Evolutionary conservation across 345 rosid species (phyloP).

Genomic region (Punica granatum): DNA sequence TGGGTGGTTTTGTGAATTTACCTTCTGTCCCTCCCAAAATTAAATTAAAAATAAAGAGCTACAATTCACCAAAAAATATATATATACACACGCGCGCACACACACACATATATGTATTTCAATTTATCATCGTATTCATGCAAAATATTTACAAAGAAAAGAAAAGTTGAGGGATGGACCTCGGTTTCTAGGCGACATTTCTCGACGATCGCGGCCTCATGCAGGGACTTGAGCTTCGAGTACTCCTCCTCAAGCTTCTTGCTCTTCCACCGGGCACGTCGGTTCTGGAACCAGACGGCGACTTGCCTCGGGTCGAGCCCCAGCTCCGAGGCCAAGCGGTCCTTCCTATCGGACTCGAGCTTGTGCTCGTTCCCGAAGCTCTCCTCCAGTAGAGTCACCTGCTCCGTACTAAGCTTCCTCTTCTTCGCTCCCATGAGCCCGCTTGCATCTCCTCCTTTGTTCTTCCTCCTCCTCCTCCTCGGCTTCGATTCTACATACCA

Average conservation of each 20-base stretch:
- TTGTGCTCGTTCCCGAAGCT: slow-evolving; percentile 65
- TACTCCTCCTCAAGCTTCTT: slow-evolving; percentile 85
- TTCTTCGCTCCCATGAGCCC: slow-evolving; percentile 33
- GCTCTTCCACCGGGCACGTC: slow-evolving; percentile 80
- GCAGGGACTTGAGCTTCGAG: slow-evolving; percentile 31
- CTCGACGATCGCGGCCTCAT: slow-evolving; percentile 35
- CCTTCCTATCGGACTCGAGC: slow-evolving; percentile 76
- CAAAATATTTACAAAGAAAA: no score
- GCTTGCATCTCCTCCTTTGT: slow-evolving; percentile 36
- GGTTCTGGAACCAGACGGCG: slow-evolving; percentile 92
- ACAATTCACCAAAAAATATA: no score
- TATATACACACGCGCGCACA: no score
- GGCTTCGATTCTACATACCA: slow-evolving; percentile 29
- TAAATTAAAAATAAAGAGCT: no score
- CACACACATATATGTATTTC: no score
- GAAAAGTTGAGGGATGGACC: slow-evolving; percentile 14
- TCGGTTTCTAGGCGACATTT: slow-evolving; percentile 64
- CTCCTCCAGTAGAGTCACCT: slow-evolving; percentile 51
- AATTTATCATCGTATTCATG: background rate
- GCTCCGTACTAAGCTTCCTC: slow-evolving; percentile 63
- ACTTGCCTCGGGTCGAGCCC: slow-evolving; percentile 90
- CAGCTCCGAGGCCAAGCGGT: slow-evolving; percentile 61
- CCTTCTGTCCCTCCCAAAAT: no score
- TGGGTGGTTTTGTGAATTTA: no score
- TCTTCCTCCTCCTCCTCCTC: slow-evolving; percentile 19